Percentiles rank a stretch among this genome's conserved stretches.
These are phyloP conservation scores for Ephemerocybe angulata DNA, from an alignment of 768 basidiomycete species.

Conservation along the genomic window DNA sequence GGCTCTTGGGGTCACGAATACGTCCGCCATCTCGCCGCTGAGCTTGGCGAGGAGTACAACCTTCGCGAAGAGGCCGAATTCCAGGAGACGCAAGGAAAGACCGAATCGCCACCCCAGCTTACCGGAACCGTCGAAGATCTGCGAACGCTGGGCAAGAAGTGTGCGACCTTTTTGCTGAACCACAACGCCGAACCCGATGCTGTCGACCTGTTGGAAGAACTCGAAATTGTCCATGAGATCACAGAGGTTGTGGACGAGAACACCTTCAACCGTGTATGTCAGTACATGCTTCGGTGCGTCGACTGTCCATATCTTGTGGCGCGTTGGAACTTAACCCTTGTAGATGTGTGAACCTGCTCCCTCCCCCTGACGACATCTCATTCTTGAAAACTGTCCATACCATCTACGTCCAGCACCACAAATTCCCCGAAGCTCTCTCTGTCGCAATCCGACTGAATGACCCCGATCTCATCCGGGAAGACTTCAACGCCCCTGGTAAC, in stretches of 20 bases:
- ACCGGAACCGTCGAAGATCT: slow-evolving; percentile 73
- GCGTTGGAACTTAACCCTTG: slow-evolving; percentile 4
- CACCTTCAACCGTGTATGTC: slow-evolving; percentile 85
- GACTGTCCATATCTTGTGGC: not conserved
- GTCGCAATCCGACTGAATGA: slow-evolving; percentile 85
- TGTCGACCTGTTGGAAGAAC: slow-evolving; percentile 89
- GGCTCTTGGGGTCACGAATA: slow-evolving; percentile 99
- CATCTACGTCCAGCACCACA: slow-evolving; percentile 83
- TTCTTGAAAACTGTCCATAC: slow-evolving; percentile 87
- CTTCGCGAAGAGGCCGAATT: slow-evolving; percentile 51
- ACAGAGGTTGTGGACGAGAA: slow-evolving; percentile 78
- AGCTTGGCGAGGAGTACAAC: slow-evolving; percentile 90
- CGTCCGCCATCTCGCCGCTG: slow-evolving; percentile 92
- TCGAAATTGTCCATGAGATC: slow-evolving; percentile 85
- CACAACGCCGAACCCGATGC: slow-evolving; percentile 99
- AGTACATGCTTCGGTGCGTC: slow-evolving; percentile 86
- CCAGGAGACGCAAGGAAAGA: slow-evolving; percentile 13
- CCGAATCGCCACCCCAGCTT: slow-evolving; percentile 27
- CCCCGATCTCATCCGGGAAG: slow-evolving; percentile 72
- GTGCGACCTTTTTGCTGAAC: slow-evolving; percentile 82
- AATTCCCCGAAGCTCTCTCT: slow-evolving; percentile 87
- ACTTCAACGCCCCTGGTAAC: slow-evolving; percentile 88
- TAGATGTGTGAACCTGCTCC: slow-evolving; percentile 85
- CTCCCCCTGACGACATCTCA: slow-evolving; percentile 86
- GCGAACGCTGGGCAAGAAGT: slow-evolving; percentile 70